Conservation (phyloP, 2,329 filamentous ascomycete genomes). For the Dothistroma pini region DNA sequence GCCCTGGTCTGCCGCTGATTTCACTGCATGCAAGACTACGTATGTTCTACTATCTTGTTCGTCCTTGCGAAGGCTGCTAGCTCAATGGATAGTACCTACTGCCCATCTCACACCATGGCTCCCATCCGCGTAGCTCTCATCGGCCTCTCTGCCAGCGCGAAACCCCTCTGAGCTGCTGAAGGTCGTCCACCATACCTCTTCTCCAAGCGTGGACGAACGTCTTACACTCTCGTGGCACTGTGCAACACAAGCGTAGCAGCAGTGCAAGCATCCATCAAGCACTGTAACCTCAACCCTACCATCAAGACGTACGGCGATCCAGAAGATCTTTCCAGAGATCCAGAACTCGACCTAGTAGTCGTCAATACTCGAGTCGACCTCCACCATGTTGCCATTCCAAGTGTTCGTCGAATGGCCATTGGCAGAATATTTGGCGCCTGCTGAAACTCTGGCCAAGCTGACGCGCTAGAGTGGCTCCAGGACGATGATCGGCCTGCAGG, state of each 20-base stretch:
- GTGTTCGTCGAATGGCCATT: conserved; percentile 40
- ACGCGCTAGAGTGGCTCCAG: conserved; percentile 41
- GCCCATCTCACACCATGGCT: conserved; percentile 38
- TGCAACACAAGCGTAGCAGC: conserved; percentile 47
- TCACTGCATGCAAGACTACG: too few relatives aligned
- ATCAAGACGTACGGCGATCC: conserved; percentile 45
- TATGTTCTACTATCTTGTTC: too few relatives aligned
- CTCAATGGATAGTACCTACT: background rate
- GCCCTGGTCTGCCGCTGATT: too few relatives aligned
- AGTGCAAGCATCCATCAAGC: conserved; percentile 42
- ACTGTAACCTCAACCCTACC: conserved; percentile 37
- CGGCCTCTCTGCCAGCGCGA: conserved; percentile 53
- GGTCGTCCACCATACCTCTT: conserved; percentile 61
- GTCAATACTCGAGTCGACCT: conserved; percentile 43
- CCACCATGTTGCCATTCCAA: conserved; percentile 44
- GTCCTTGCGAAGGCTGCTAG: too few relatives aligned
- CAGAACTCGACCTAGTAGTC: conserved; percentile 48
- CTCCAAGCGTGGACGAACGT: conserved; percentile 37
- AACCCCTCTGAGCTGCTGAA: conserved; percentile 52
- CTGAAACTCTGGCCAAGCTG: conserved; percentile 42
- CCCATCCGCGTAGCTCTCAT: conserved; percentile 56
- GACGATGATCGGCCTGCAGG: conserved; percentile 50
- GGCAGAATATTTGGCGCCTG: conserved; percentile 46
- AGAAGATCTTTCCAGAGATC: conserved; percentile 44
- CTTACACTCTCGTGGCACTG: conserved; percentile 50